Base-by-base conservation (phyloP, 2,329 filamentous ascomycete species). In the Colletotrichum sp. region DNA sequence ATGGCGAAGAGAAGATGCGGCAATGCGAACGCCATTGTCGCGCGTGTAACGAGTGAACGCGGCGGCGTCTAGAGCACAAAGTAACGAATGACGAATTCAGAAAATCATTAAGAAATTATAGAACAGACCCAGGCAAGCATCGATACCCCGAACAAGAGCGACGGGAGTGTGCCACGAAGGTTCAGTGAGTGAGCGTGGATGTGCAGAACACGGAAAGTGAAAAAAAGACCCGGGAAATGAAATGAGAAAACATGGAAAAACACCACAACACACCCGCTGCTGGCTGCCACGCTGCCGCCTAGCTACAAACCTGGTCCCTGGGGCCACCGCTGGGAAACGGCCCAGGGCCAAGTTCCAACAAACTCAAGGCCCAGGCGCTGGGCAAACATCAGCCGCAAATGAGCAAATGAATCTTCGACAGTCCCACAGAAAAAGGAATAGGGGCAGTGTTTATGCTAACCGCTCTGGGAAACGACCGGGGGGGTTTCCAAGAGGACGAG, bases 351-450 rank as follows among this genome's bases (percentile, higher is more conserved):
- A 66, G 63, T 54, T 34, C 63, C 63, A 55, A 27, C 43, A 55
- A 36, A n/a, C 61, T 15, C 31, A 9, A 15, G 54, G 61, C 61
- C 61, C 61, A 64, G 61, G 18, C 62, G 61, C 61, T 64, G 61
- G 61, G 61, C 43, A 59, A 34, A 63, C 38, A 47, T 33, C 11
- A 31, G 43, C 34, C 43, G 43, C 43, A 51, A 21, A 51, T 51
- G 43, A 51, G 64, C 64, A 67, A 67, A 67, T 67, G 64, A 67
- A 67, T 67, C 64, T 67, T 38, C 64, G 54, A 38, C 64, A 58
- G 64, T 38, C 34, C 55, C 66, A 68, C 55, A 61, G 55, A 34
- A 33, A 47, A 61, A 61, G 36, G 29, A 61, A 68, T 51, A 68
- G 66, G 66, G 66, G 66, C 55, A 51, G 66, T 61, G 66, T 51